These are phyloP conservation scores for Nannochloropsis salina DNA, from an alignment of 108 stramenopile genomes.

Conservation along the genomic window DNA sequence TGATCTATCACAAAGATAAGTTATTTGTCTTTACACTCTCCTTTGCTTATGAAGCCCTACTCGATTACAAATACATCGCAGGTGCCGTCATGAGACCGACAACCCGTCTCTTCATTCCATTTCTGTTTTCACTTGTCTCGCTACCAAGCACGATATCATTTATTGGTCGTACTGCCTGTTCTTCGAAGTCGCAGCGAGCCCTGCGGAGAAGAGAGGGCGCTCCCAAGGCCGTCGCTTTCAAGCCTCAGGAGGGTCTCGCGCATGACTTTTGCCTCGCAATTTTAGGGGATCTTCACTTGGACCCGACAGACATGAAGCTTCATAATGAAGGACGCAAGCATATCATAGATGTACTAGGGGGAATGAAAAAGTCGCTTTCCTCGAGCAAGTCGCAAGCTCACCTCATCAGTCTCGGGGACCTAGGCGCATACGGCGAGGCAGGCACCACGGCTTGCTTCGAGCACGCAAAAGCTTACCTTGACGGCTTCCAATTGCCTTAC, in stretches of 20 bases:
- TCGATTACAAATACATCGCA: no score
- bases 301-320: constrained; percentile 59
- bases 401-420: neutral
- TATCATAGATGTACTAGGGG: constrained; percentile 31
- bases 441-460: constrained; percentile 64
- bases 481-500: constrained; percentile 56
- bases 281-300: constrained; percentile 75
- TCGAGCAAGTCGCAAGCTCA: neutral
- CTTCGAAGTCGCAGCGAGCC: no score
- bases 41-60: no score
- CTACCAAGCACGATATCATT: no score
- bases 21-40: no score
- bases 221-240: neutral
- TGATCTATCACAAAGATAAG: no score
- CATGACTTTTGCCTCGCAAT: constrained; percentile 57
- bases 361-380: neutral
- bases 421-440: constrained; percentile 50
- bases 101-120: no score
- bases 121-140: no score
- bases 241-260: neutral
- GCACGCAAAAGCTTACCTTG: constrained; percentile 61
- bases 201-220: no score
- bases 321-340: constrained; percentile 47
- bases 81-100: no score
- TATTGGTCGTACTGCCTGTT: no score